Evolutionary conservation across 768 basidiomycete species (phyloP), one percentile per base, ranked within the genome.

Genomic region (Astraeus odoratus): DNA sequence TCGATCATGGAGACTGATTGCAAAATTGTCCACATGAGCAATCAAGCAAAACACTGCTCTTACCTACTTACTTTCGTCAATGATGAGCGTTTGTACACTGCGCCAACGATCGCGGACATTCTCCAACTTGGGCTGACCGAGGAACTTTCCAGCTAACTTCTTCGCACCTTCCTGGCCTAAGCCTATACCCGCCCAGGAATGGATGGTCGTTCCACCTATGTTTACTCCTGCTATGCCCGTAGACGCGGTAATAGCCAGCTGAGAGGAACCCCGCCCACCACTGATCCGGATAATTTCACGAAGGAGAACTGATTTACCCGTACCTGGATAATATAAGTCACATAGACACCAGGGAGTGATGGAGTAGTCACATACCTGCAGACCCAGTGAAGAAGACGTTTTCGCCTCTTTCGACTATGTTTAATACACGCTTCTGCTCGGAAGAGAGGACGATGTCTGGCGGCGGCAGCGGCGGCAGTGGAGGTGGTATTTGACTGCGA

Each of bases 341-440:
- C 4, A 15, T 3, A 38, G 16, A 9, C 33, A 27, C n/a, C 19
- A 8, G 27, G 12, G 13, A 26, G 26, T 30, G 34, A 29, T 25
- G 22, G 15, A 29, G 22, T 9, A 29, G 23, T 24, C 46, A 62
- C 87, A 86, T 43, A 62, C 87, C 88, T 42, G 90, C 90, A 15
- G 85, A 83, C 2, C 90, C 90, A 0, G 89, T 91, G 60, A 92
- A 92, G 64, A 92, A 92, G 7, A 91, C 78, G 54, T 69, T 89
- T 50, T 75, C 64, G 3, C 81, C 79, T 8, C 65, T 65, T 36
- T 77, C 72, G 6, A 91, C 85, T 52, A 57, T 63, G 12, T 67
- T 52, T 6, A 83, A 57, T 5, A 83, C 74, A 3, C 43, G 39
- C 38, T 53, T 57, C 58, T 84, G 82, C 56, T 81, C 77, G 4